Evolutionary conservation across 2,329 filamentous ascomycete genomes (phyloP).

Genomic region (Phyllachora maydis): DNA sequence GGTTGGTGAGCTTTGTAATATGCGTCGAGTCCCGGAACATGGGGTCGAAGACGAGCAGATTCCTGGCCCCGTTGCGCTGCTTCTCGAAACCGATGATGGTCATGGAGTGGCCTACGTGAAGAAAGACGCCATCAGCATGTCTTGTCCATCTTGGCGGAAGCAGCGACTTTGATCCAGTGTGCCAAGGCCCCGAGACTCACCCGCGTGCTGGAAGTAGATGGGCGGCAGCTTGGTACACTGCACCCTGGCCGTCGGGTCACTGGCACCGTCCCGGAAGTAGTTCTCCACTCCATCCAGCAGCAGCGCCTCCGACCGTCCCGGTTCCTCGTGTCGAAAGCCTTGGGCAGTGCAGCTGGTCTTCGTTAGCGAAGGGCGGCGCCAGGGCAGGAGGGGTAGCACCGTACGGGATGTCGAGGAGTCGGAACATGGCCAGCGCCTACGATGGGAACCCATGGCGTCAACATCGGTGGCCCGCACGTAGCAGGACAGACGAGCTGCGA

Average conservation of each 20-base stretch:
- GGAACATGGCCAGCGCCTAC: constrained; percentile 61
- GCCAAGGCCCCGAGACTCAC: too few relatives aligned
- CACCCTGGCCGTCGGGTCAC: constrained; percentile 36
- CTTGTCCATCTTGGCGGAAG: too few relatives aligned
- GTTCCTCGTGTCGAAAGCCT: constrained; percentile 28
- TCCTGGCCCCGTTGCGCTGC: constrained; percentile 36
- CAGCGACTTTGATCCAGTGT: neutral
- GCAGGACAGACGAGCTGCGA: neutral
- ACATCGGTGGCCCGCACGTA: too few relatives aligned
- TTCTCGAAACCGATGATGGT: constrained; percentile 75
- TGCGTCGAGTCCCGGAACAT: constrained; percentile 50
- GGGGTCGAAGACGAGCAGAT: constrained; percentile 76
- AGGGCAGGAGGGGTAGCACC: constrained; percentile 11
- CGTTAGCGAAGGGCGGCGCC: constrained; percentile 1
- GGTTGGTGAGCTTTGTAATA: constrained; percentile 36
- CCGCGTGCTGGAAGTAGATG: constrained; percentile 75
- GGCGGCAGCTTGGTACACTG: constrained; percentile 54
- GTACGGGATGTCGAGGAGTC: constrained; percentile 44
- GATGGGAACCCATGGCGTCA: too few relatives aligned
- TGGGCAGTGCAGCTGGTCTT: constrained; percentile 35
- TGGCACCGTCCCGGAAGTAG: constrained; percentile 47
- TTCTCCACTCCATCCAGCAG: constrained; percentile 48
- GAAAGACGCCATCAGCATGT: too few relatives aligned
- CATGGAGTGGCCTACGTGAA: constrained; percentile 80
- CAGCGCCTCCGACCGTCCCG: constrained; percentile 25